A percentile compares a stretch with the other conserved stretches of the same genome.
Evolutionary conservation across 1,284 basidiomycete genomes (phyloP).

Genomic region (Trametes pubescens): DNA sequence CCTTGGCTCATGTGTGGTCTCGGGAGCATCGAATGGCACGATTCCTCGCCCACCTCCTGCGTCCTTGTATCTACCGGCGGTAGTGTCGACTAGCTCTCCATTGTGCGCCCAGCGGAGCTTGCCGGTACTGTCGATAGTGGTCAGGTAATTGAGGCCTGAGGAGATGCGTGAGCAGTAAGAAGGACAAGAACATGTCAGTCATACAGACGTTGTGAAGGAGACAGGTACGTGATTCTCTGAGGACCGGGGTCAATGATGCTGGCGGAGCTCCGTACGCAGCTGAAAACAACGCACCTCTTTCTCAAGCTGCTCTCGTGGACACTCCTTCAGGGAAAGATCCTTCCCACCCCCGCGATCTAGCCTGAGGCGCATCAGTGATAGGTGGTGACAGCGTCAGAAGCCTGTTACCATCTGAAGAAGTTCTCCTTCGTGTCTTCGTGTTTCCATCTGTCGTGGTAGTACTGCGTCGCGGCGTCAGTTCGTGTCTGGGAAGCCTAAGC

Average conservation of each 20-base stretch:
- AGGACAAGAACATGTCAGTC: not conserved
- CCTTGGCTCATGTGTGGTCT: conserved; percentile 33
- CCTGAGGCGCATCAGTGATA: conserved; percentile 49
- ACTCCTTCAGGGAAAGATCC: conserved; percentile 67
- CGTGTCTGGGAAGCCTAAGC: not conserved
- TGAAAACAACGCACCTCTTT: conserved; percentile 55
- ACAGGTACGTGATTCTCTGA: conserved; percentile 63
- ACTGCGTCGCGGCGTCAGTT: conserved; percentile 47
- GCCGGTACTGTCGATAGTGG: conserved; percentile 69
- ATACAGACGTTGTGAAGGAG: conserved; percentile 66
- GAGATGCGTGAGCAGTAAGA: not conserved
- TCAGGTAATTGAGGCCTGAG: conserved; percentile 72
- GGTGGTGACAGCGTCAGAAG: not conserved
- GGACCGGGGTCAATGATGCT: not conserved
- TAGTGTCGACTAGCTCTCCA: conserved; percentile 68
- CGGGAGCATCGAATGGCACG: conserved; percentile 51
- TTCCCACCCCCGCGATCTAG: conserved; percentile 77
- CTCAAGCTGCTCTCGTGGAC: conserved; percentile 73
- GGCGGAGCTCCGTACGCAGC: not conserved
- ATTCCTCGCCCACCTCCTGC: conserved; percentile 66
- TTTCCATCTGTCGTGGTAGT: conserved; percentile 71
- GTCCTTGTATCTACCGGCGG: conserved; percentile 70
- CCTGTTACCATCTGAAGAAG: conserved; percentile 70
- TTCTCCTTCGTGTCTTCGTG: conserved; percentile 70
- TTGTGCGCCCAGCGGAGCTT: conserved; percentile 77